Evolutionary conservation across 371 early-diverging fungal species (phyloP), one percentile per base, ranked within the genome.

Genomic region (Mortierella sp.): DNA sequence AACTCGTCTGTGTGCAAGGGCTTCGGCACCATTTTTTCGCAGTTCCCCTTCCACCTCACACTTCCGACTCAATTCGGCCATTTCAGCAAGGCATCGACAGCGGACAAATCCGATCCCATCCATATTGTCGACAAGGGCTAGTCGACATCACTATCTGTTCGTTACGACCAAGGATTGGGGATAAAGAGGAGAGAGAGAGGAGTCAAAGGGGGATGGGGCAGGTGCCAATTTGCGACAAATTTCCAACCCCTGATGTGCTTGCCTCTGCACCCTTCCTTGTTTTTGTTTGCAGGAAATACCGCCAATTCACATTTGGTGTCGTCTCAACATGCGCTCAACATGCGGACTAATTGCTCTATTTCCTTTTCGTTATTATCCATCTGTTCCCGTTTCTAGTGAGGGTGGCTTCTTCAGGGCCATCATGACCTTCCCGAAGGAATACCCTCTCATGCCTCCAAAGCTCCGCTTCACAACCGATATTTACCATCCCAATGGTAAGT

Each of bases 341-440:
- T 16, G 40, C 2, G 43, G 11, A 40, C 67, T 67, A 67, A 67
- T 74, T 34, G 28, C 21, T 28, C 34, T 40, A 14, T 14, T 46
- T 14, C 61, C 31, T 6, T 31, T 34, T 31, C 28, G 28, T 57
- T 5, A 44, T 59, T 46, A 59, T 69, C 14, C 5, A 34, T 21
- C 8, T 34, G 3, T 51, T 16, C 51, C 31, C 48, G 9, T n/a
- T 76, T 87, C 81, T 80, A 90, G 90, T 77, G 98, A 98, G 82
- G 96, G 96, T 69, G 98, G 98, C 5, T 96, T 98, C 88, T 97
- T 97, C 91, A 96, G 93, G 86, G 97, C 97, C 16, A 90, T 88
- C 48, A 90, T 98, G 88, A 87, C 92, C 3, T 98, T 98, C 88
- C 98, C 98, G 5, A 79, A 90, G 83, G 91, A 92, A 40, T 98